A percentile compares a stretch with the other conserved stretches of the same genome.
Evolutionary conservation across 257 asterid genomes (phyloP).

Genomic region (Penstemon eatonii): DNA sequence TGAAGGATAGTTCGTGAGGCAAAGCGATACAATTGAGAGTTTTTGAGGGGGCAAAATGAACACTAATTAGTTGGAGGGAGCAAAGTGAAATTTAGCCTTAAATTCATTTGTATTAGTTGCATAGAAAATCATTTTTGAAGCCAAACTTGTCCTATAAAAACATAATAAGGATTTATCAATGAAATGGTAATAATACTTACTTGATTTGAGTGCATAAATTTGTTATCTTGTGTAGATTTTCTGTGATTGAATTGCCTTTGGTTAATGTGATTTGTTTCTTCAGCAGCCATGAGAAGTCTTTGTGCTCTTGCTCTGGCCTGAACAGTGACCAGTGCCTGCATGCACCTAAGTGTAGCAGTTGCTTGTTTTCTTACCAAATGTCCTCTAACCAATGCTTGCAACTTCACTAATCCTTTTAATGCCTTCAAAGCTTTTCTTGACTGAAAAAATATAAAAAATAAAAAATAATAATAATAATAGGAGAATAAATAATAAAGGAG

Average conservation of each 20-base stretch:
- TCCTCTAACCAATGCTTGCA: constrained; percentile 89
- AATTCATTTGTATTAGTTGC: no score
- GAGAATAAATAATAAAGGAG: constrained; percentile 4
- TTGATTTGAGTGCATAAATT: no score
- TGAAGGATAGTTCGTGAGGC: no score
- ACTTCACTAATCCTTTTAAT: constrained; percentile 73
- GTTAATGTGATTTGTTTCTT: constrained; percentile 27
- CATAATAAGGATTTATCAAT: no score
- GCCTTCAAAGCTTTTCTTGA: constrained; percentile 90
- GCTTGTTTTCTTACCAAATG: constrained; percentile 81
- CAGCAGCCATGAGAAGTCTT: constrained; percentile 45
- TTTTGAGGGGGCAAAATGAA: no score
- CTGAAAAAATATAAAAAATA: constrained; percentile 31
- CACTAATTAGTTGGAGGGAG: no score
- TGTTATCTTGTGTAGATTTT: constrained; percentile 38
- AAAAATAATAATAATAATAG: neutral
- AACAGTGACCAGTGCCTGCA: constrained; percentile 92
- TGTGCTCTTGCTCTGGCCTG: constrained; percentile 57
- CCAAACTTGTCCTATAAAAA: no score
- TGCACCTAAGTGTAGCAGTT: constrained; percentile 79
- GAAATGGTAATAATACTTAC: no score
- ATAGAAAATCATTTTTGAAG: no score
- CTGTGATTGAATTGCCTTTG: constrained; percentile 41
- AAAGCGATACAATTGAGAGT: no score
- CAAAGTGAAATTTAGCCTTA: no score